Percentiles rank a stretch among this genome's conserved stretches.
These are phyloP conservation scores for Pestalotiopsis sp. DNA, from an alignment of 2,329 filamentous ascomycete species.

Conservation along the genomic window DNA sequence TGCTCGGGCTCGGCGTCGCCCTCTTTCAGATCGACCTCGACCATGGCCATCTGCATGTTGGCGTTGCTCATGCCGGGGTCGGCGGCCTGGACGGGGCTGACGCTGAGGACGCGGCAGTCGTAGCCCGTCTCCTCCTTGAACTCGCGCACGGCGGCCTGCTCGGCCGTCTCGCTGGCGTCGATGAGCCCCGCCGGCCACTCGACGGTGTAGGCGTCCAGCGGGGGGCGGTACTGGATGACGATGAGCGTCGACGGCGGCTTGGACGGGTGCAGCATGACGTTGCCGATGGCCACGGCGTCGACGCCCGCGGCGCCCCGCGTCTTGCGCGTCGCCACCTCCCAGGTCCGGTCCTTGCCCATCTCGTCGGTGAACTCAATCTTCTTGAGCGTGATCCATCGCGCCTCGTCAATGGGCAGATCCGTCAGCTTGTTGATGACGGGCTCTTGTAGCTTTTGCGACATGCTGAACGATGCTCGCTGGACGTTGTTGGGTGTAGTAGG, in stretches of 20 bases:
- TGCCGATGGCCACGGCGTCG: slow-evolving; percentile 66
- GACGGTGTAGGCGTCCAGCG: slow-evolving; percentile 53
- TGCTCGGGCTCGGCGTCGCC: slow-evolving; percentile 56
- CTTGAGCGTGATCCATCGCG: slow-evolving; percentile 60
- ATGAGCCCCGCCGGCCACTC: slow-evolving; percentile 58
- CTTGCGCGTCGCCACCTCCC: slow-evolving; percentile 63
- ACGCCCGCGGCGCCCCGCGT: slow-evolving; percentile 58
- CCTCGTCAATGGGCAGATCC: slow-evolving; percentile 51
- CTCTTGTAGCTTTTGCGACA: slow-evolving; percentile 43
- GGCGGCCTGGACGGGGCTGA: slow-evolving; percentile 56
- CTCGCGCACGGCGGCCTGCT: slow-evolving; percentile 55
- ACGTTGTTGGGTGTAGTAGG: neutral
- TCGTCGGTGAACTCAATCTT: slow-evolving; percentile 63
- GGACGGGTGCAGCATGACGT: slow-evolving; percentile 54
- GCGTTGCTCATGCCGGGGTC: slow-evolving; percentile 62
- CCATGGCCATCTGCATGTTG: slow-evolving; percentile 64
- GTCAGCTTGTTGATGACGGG: slow-evolving; percentile 49
- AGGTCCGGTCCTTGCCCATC: slow-evolving; percentile 53
- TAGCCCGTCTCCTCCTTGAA: slow-evolving; percentile 60
- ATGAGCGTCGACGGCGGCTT: slow-evolving; percentile 48
- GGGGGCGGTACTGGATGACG: slow-evolving; percentile 56
- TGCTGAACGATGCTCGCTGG: slow-evolving; percentile 25
- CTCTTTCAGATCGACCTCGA: slow-evolving; percentile 57
- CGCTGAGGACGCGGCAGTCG: slow-evolving; percentile 49
- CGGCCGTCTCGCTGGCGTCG: slow-evolving; percentile 54